Base-by-base conservation (phyloP, 2,329 filamentous ascomycete genomes). In the Plenodomus lindquistii region DNA sequence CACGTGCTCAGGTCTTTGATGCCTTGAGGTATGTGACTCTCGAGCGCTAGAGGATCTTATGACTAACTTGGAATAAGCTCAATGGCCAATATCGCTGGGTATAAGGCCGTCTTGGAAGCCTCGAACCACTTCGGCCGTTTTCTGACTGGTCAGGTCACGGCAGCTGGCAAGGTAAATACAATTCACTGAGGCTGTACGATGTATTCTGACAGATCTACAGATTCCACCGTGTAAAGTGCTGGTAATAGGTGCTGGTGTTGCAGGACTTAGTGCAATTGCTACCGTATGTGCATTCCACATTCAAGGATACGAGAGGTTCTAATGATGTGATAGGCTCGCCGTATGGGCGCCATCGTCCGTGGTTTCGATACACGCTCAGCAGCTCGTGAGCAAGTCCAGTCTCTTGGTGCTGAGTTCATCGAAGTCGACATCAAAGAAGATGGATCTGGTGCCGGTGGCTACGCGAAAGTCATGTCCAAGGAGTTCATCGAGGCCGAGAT, bases 21-120 rank as follows among this genome's bases (percentile, higher is more conserved):
- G 91, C 90, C 0, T 79, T 96, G 46, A 83, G 59, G 65, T 67
- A 59, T 37, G 41, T 17, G 11, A 18, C 6, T 22, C 2, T 1
- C 16, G 22, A 6, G 3, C 2, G n/a, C 8, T 16, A 8, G n/a
- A 24, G 10, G n/a, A 29, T 35, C 18, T 15, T 11, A 27, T 18
- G 4, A 29, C 58, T 65, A 39, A 65, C 46, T 13, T 10, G 15
- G n/a, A 2, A 4, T 16, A 44, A 91, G 89, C 70, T 94, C 89
- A 9, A 96, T 96, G 91, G 91, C 91, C 51, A 96, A 96, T 62
- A 96, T 96, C 74, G 89, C 91, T 18, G 91, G 91, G 0, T 96
- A 96, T 75, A 96, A 95, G 73, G 91, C 91, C 35, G 89, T 96
- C 1, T 77, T 96, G 37, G 91, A 96, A 71, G 91, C 91, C 1